Base-by-base conservation (phyloP, 306 rosid genomes). In the Luffa acutangula region DNA sequence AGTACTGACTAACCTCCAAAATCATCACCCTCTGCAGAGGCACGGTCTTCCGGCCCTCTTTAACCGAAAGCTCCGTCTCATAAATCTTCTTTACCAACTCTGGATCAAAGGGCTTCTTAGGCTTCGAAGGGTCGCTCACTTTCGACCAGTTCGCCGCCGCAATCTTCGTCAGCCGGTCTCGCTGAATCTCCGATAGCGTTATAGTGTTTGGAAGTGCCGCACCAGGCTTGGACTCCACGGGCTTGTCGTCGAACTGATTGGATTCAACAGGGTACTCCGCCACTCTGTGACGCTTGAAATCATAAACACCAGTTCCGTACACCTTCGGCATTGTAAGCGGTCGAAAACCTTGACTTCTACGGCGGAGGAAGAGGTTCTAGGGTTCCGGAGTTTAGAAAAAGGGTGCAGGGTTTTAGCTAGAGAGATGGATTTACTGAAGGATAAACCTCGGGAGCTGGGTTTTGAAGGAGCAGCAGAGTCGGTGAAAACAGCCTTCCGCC, bases 1-100 rank as follows among this genome's bases (percentile, higher is more conserved):
- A 81, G 49, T 93, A 95, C 94, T 91, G 97, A 75, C 97, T 91
- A 81, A 95, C 99, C 88, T 95, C 99, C 45, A 95, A 80, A 60
- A 95, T 89, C 97, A 93, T 95, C 3, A 93, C 97, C 77, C 99
- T 90, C 89, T 93, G 97, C 83, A 93, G 82, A 2, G 97, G 97
- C 42, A 95, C 96, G 12, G 99, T 82, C 80, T 90, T 81, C 66
- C 82, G 80, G 20, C 97, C 97, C 62, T 89, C 94, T 79, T 82
- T 88, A 15, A 89, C 90, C 80, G 79, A 10, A 82, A 93, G 75
- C 71, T 95, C 98, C 2, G 94, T 89, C 56, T 90, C 88, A 60
- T 95, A 95, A 73, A 95, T 95, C 78, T 84, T 88, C 86, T 80
- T 83, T 37, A 93, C 97, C 21, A 93, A 79, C 49, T 90, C 97